Evolutionary conservation across 306 rosid genomes (phyloP).

Genomic region (Citrullus colocynthis): DNA sequence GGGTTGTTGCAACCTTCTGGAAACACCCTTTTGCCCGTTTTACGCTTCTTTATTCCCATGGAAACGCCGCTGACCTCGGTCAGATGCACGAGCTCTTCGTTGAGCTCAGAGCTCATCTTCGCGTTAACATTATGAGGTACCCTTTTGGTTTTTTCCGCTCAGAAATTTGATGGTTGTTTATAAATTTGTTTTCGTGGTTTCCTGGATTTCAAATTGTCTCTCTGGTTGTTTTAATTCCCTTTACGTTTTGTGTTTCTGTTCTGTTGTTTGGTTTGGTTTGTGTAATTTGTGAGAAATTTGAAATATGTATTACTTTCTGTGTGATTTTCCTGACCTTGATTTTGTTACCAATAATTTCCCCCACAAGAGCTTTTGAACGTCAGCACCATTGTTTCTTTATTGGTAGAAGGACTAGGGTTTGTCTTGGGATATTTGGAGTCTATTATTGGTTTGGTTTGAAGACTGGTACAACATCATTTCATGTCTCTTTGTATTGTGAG

Average conservation of each 20-base stretch:
- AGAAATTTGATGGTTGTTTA: background rate
- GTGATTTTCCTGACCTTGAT: background rate
- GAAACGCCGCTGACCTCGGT: slow-evolving; percentile 98
- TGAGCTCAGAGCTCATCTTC: slow-evolving; percentile 93
- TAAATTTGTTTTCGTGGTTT: background rate
- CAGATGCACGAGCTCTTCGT: slow-evolving; percentile 86
- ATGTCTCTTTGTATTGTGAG: background rate
- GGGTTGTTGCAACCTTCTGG: slow-evolving; percentile 82
- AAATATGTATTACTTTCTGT: background rate
- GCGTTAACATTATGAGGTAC: slow-evolving; percentile 90
- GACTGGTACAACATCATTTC: background rate
- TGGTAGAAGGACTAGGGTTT: background rate
- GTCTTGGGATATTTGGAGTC: background rate
- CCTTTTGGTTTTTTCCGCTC: too few relatives aligned
- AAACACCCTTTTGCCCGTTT: slow-evolving; percentile 71
- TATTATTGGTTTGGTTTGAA: background rate
- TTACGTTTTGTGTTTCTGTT: background rate
- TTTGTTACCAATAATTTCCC: background rate
- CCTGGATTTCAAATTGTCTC: background rate
- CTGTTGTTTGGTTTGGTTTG: background rate
- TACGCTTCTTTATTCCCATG: slow-evolving; percentile 87
- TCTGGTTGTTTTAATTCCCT: background rate
- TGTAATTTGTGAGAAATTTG: background rate
- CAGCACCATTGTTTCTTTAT: background rate
- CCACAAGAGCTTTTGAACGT: background rate